These are phyloP conservation scores for Ustilago crameri DNA, from an alignment of 1,284 basidiomycete species.

Conservation along the genomic window DNA sequence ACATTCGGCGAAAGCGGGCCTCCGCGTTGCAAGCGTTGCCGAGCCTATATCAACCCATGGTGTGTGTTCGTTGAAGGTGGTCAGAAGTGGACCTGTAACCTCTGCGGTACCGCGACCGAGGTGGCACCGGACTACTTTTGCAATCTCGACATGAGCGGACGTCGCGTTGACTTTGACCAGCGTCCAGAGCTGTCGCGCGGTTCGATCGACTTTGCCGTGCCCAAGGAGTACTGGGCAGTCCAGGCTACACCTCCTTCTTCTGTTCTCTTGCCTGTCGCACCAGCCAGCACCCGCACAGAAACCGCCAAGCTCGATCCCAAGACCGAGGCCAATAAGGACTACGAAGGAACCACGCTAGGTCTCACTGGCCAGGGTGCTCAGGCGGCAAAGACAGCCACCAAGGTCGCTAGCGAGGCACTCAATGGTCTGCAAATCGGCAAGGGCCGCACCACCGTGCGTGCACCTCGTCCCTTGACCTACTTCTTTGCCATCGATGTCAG, in stretches of 20 bases:
- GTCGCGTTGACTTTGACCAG: slow-evolving; percentile 83
- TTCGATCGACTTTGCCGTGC: slow-evolving; percentile 89
- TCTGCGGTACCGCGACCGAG: slow-evolving; percentile 84
- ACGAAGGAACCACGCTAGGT: slow-evolving; percentile 60
- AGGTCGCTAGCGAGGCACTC: slow-evolving; percentile 62
- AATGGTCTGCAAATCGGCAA: slow-evolving; percentile 57
- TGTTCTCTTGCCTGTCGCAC: slow-evolving; percentile 58
- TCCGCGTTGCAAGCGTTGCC: slow-evolving; percentile 84
- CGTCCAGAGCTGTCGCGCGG: slow-evolving; percentile 90
- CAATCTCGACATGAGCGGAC: slow-evolving; percentile 81
- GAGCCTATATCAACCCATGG: slow-evolving; percentile 96
- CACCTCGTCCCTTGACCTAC: slow-evolving; percentile 75
- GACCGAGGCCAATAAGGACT: slow-evolving; percentile 44
- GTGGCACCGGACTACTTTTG: slow-evolving; percentile 81
- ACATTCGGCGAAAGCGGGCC: slow-evolving; percentile 77
- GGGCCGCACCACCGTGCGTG: slow-evolving; percentile 64
- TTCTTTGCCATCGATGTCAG: slow-evolving; percentile 93
- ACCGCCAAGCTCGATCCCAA: slow-evolving; percentile 57
- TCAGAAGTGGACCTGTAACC: slow-evolving; percentile 88
- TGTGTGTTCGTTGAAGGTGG: slow-evolving; percentile 87
- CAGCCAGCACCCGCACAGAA: slow-evolving; percentile 52
- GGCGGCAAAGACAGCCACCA: slow-evolving; percentile 64
- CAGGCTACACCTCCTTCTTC: slow-evolving; percentile 68
- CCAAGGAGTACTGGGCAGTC: slow-evolving; percentile 85
- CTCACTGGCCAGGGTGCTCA: slow-evolving; percentile 57